Evolutionary conservation across 306 rosid species (phyloP).

Genomic region (Castanea crenata): DNA sequence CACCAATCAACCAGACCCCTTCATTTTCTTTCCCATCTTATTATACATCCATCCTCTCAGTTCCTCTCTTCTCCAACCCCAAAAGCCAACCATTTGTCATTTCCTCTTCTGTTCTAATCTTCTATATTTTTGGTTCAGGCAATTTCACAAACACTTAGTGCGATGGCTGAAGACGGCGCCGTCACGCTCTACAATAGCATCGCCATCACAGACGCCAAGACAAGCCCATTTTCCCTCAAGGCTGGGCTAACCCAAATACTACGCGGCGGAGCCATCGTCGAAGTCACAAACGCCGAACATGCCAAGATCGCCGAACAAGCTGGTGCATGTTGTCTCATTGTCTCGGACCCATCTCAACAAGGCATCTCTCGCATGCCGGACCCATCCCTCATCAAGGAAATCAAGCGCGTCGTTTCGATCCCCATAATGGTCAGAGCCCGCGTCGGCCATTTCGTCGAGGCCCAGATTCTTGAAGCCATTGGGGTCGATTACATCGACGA

Average conservation of each 20-base stretch:
- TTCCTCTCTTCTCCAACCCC: no score
- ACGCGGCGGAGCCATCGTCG: constrained; percentile 60
- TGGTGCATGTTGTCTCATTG: constrained; percentile 56
- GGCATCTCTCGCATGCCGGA: constrained; percentile 61
- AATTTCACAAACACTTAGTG: constrained; percentile 27
- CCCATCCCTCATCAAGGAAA: constrained; percentile 48
- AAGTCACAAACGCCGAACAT: constrained; percentile 43
- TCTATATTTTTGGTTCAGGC: constrained; percentile 10
- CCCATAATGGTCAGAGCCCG: constrained; percentile 63
- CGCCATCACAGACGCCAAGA: constrained; percentile 47
- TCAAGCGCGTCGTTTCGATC: constrained; percentile 51
- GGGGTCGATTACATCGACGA: constrained; percentile 76
- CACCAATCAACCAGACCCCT: not conserved
- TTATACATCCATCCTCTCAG: not conserved
- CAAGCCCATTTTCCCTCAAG: constrained; percentile 37
- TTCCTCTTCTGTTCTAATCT: not conserved
- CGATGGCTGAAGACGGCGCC: constrained; percentile 55
- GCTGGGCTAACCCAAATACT: constrained; percentile 50
- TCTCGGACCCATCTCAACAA: constrained; percentile 32
- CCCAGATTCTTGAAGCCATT: constrained; percentile 66
- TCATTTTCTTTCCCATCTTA: not conserved
- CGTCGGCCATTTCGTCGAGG: constrained; percentile 81
- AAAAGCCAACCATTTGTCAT: no score
- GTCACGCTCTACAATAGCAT: constrained; percentile 49
- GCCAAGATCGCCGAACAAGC: constrained; percentile 78